Conservation (phyloP, 1,284 basidiomycete species). For the Dichomitus squalens region DNA sequence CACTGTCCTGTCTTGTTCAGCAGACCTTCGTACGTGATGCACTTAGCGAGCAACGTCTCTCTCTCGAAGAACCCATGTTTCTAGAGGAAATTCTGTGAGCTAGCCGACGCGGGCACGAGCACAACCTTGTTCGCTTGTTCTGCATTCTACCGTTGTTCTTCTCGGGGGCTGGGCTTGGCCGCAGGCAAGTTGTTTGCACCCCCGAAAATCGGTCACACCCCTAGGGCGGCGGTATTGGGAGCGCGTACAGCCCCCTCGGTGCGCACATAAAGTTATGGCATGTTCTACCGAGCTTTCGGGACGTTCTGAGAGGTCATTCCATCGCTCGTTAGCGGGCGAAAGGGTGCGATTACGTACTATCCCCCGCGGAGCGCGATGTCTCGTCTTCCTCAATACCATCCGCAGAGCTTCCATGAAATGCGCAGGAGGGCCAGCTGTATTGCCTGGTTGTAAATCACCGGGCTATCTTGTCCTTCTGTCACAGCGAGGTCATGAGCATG, state of each 20-base stretch:
- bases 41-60: not conserved
- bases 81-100: not conserved
- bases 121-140: conserved; percentile 2
- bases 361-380: conserved; percentile 15
- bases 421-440: conserved; percentile 4
- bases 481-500: conserved; percentile 9
- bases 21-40: not conserved
- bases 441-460: not conserved
- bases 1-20: not conserved
- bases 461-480: conserved; percentile 2
- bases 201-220: conserved; percentile 1
- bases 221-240: not conserved
- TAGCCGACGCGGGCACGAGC: conserved; percentile 2
- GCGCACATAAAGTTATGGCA: conserved; percentile 8
- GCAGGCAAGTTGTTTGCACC: not conserved
- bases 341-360: conserved; percentile 21
- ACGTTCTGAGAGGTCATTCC: not conserved
- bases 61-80: conserved; percentile 1
- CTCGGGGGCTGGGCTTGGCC: not conserved
- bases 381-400: conserved; percentile 15
- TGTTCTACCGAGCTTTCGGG: conserved; percentile 4
- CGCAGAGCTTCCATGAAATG: conserved; percentile 20
- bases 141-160: not conserved
- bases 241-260: not conserved
- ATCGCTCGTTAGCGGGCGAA: not conserved